Evolutionary conservation across 768 basidiomycete genomes (phyloP).

Genomic region (Serpula lacrymans): DNA sequence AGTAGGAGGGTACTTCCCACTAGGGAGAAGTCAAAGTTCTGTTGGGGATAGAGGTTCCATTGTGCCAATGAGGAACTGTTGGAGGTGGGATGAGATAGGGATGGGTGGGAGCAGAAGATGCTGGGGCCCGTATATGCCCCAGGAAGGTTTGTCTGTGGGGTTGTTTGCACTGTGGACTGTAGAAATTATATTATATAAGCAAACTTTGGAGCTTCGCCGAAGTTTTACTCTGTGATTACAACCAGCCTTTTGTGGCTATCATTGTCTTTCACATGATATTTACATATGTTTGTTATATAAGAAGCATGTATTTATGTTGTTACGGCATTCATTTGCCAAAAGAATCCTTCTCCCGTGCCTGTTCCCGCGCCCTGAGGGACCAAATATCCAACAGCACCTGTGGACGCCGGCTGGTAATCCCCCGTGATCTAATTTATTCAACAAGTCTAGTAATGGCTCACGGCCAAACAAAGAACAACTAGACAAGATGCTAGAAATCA

Average conservation of each 20-base stretch:
- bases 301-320: no score
- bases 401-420: not conserved
- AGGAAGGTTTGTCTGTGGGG: constrained; percentile 17
- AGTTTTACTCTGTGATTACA: no score
- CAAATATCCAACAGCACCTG: no score
- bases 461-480: constrained; percentile 22
- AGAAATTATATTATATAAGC: constrained; percentile 14
- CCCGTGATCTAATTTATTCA: constrained; percentile 13
- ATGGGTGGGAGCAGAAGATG: constrained; percentile 11
- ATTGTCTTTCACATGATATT: no score
- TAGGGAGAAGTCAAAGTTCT: not conserved
- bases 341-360: no score
- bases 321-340: no score
- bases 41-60: not conserved
- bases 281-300: no score
- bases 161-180: constrained; percentile 7
- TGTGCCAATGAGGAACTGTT: not conserved
- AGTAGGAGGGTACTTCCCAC: not conserved
- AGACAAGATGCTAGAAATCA: constrained; percentile 18
- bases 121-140: constrained; percentile 5
- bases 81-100: constrained; percentile 7
- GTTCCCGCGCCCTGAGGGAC: no score
- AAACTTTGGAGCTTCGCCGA: not conserved
- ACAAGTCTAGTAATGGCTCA: no score
- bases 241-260: no score